Conservation (phyloP, 495 filamentous ascomycete species). For the Lasiosphaeria miniovina region DNA sequence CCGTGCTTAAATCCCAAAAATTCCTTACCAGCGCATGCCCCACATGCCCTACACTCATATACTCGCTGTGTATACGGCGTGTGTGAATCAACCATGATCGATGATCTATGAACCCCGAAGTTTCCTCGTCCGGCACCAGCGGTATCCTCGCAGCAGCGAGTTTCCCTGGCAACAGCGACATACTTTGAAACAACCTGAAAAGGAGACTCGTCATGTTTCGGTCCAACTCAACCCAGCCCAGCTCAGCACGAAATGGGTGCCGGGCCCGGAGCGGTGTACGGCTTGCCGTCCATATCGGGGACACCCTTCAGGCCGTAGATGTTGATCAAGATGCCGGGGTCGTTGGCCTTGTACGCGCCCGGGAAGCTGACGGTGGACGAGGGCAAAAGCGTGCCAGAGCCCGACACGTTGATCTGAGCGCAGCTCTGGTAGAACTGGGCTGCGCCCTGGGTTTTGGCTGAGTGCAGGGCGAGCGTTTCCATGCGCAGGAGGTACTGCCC, state of each 20-base stretch:
- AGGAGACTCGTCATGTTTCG: not conserved
- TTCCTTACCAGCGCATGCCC: no score
- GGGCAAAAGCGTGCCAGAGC: conserved; percentile 43
- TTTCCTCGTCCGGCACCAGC: no score
- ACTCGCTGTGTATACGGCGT: no score
- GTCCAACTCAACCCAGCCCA: not conserved
- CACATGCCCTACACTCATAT: no score
- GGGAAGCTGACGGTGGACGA: conserved; percentile 53
- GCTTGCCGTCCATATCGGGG: conserved; percentile 46
- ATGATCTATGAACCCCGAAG: no score
- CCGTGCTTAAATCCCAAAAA: no score
- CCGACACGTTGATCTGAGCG: conserved; percentile 53
- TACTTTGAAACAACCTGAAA: no score
- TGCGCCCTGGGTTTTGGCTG: conserved; percentile 38
- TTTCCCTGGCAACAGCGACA: no score
- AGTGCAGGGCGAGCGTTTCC: conserved; percentile 54
- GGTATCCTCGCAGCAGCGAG: no score
- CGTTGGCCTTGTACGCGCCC: conserved; percentile 48
- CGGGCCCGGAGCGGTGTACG: conserved; percentile 45
- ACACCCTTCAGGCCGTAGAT: conserved; percentile 50
- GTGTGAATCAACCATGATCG: no score
- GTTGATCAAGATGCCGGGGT: conserved; percentile 52
- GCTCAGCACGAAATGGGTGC: conserved; percentile 41
- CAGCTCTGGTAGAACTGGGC: conserved; percentile 58
- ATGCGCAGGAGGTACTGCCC: conserved; percentile 55